Conservation (phyloP, 192 early-diverging fungal species). For the Mortierella antarctica region DNA sequence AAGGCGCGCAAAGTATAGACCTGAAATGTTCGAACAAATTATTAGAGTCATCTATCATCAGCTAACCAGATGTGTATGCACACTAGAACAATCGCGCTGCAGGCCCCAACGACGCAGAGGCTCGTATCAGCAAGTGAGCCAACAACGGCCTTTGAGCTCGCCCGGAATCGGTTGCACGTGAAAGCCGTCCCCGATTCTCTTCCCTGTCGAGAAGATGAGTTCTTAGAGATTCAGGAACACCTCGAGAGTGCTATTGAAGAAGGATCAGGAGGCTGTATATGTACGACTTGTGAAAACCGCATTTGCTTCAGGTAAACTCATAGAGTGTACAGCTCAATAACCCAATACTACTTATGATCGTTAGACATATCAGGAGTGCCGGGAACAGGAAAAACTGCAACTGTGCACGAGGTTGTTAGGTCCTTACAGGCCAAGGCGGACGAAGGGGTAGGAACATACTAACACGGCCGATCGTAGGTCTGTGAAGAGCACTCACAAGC, state of each 20-base stretch:
- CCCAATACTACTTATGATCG: not conserved
- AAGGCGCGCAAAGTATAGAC: constrained; percentile 6
- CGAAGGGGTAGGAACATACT: constrained; percentile 57
- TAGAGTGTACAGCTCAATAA: not conserved
- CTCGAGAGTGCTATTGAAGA: constrained; percentile 85
- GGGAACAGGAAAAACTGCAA: constrained; percentile 98
- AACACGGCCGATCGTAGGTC: not conserved
- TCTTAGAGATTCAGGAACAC: constrained; percentile 80
- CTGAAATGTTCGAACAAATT: not conserved
- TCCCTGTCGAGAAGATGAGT: constrained; percentile 96
- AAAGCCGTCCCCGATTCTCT: constrained; percentile 89
- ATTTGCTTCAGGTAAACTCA: not conserved
- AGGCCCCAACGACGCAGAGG: constrained; percentile 51
- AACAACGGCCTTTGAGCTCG: constrained; percentile 67
- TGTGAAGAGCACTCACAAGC: not conserved
- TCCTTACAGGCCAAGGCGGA: constrained; percentile 69
- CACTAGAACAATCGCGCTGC: constrained; percentile 16
- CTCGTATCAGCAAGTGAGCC: constrained; percentile 20
- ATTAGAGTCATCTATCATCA: not conserved
- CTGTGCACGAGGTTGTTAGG: constrained; percentile 86
- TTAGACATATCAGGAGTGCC: constrained; percentile 95
- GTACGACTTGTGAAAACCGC: constrained; percentile 55
- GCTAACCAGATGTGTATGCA: not conserved
- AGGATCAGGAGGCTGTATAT: constrained; percentile 86
- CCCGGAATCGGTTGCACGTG: constrained; percentile 85